Conservation (phyloP, 345 rosid species). For the Diplotaxis tenuifolia region DNA sequence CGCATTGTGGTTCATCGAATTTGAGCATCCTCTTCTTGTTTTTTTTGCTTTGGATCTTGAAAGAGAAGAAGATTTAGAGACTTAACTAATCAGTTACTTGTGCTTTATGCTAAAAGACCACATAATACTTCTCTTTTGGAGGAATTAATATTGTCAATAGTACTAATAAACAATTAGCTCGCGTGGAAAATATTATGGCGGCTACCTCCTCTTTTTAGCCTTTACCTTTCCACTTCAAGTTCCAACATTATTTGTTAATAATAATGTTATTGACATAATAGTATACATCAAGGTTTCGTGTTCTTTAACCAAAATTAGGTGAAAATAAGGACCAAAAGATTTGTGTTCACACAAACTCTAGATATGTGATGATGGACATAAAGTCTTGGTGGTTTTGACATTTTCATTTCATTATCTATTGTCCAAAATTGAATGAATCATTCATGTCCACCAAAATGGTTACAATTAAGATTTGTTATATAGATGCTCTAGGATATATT, state of each 20-base stretch:
- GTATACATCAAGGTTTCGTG: constrained; percentile 19
- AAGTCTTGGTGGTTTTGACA: constrained; percentile 18
- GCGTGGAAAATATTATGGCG: constrained; percentile 40
- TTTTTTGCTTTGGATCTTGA: constrained; percentile 3
- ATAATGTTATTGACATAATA: neutral
- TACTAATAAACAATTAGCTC: neutral
- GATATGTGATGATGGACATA: neutral
- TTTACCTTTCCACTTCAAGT: constrained; percentile 37
- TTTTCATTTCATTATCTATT: neutral
- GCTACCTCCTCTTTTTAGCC: constrained; percentile 28
- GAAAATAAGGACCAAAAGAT: neutral
- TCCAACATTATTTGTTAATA: constrained; percentile 21
- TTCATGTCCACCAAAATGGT: neutral
- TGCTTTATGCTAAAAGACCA: constrained; percentile 13
- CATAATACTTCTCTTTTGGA: constrained; percentile 9
- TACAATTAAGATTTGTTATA: neutral
- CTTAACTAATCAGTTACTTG: neutral
- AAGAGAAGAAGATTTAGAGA: constrained; percentile 1
- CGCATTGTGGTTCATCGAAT: constrained; percentile 41
- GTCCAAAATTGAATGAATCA: constrained; percentile 7
- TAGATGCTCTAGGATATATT: neutral
- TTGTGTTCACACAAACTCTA: constrained; percentile 25
- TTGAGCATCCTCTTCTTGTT: constrained; percentile 27
- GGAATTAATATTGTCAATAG: neutral
- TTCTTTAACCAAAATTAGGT: constrained; percentile 33